Evolutionary conservation across 805 yeast genomes (phyloP), one percentile per base, ranked within the genome.

Genomic region (Pichia heedii): DNA sequence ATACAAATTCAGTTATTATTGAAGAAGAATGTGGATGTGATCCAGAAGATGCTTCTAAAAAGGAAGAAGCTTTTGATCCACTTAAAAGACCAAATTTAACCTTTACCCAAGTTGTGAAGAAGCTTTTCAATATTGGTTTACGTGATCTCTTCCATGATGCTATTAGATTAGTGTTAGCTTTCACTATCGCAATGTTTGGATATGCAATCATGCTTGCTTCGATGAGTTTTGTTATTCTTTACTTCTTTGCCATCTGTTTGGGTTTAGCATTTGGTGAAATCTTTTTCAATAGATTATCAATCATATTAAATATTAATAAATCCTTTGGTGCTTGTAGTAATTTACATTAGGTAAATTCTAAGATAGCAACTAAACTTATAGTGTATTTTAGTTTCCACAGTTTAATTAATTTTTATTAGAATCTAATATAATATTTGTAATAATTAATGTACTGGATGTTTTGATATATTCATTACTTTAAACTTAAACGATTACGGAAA

Each of bases 161-260:
- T 4, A 66, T 81, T 7, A 67, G 90, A 53, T 61, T 80, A 16
- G 30, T 71, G 0, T 50, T 84, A 21, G 71, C 79, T 11, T 78
- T 84, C 49, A 57, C 76, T 16, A 74, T 84, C 3, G 81, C 84
- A 19, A 67, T 82, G 70, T 56, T 84, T 39, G 80, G 83, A 12
- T 84, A 79, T 56, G 81, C 81, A 30, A 62, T 84, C 53, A 84
- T 84, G 94, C 70, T 84, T 64, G 88, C 79, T 15, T 82, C 83
- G 6, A 84, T 84, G 94, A 69, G 82, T 34, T 83, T 69, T 56
- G 72, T 81, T 9, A 51, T 81, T 37, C 62, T 77, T 0, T 84
- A 84, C 51, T 80, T 84, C 60, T 84, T 84, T 62, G 90, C 85
- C 2, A 79, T 81, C 26, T 75, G 80, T 16, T 53, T 79, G 16